Evolutionary conservation across 2,329 filamentous ascomycete genomes (phyloP).

Genomic region (Arthrinium puccinioides): DNA sequence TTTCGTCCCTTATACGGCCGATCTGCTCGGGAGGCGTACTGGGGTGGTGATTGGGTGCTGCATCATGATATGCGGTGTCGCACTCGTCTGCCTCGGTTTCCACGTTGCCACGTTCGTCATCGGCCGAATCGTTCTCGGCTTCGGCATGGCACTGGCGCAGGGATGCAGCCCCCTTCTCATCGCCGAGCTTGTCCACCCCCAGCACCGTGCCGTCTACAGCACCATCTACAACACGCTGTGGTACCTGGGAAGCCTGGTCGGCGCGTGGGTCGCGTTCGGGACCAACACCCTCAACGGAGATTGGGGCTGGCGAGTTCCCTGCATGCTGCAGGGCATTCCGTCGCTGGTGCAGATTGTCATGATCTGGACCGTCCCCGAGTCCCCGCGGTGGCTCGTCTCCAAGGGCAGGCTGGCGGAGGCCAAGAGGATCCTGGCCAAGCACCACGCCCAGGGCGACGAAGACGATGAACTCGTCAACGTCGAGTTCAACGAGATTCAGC

Average conservation of each 20-base stretch:
- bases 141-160: conserved; percentile 34
- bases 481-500: conserved; percentile 34
- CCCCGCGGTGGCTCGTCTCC: conserved; percentile 27
- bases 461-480: conserved; percentile 30
- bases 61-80: no score
- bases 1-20: conserved; percentile 28
- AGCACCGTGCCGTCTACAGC: conserved; percentile 15
- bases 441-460: conserved; percentile 28
- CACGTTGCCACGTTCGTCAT: no score
- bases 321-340: background rate
- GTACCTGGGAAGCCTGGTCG: conserved; percentile 6
- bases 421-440: conserved; percentile 23
- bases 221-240: conserved; percentile 16
- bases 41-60: no score
- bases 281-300: background rate
- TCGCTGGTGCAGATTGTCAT: conserved; percentile 2
- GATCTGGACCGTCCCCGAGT: conserved; percentile 28
- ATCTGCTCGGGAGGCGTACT: conserved; percentile 32
- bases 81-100: no score
- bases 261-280: no score
- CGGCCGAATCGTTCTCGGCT: conserved; percentile 37
- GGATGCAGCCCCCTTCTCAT: conserved; percentile 25
- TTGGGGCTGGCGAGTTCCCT: background rate
- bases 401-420: conserved; percentile 25
- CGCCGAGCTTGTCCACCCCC: conserved; percentile 18